These are phyloP conservation scores for Ailanthus altissimus DNA, from an alignment of 345 rosid species.

Conservation along the genomic window DNA sequence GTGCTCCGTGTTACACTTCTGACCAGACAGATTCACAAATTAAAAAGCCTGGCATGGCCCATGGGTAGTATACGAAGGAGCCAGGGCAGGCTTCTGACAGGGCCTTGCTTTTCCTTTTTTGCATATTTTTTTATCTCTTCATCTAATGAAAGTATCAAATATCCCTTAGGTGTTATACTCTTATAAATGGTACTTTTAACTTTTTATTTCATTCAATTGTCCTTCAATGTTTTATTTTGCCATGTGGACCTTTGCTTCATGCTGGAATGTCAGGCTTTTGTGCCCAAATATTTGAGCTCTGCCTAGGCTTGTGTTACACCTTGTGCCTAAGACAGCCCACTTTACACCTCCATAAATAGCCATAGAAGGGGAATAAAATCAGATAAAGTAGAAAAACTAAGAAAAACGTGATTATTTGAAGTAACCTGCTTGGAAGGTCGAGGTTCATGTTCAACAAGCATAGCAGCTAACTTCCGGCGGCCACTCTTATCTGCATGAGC, in stretches of 20 bases:
- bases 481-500: constrained; percentile 97
- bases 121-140: neutral
- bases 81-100: too few species aligned
- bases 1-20: neutral
- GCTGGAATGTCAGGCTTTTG: neutral
- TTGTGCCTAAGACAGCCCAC: neutral
- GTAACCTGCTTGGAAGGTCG: constrained; percentile 89
- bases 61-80: neutral
- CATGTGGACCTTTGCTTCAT: neutral
- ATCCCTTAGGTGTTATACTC: neutral
- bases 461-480: constrained; percentile 89
- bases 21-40: neutral
- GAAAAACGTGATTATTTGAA: neutral
- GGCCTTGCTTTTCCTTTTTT: neutral
- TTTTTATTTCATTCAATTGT: neutral
- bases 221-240: neutral
- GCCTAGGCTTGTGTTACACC: neutral
- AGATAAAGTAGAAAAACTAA: neutral
- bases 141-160: neutral
- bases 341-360: neutral
- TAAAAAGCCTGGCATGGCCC: neutral
- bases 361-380: neutral
- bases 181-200: neutral
- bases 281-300: neutral
- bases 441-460: constrained; percentile 97